phyloP scores from a whole-genome alignment of 768 basidiomycete species.

The Collybia nuda region DNA sequence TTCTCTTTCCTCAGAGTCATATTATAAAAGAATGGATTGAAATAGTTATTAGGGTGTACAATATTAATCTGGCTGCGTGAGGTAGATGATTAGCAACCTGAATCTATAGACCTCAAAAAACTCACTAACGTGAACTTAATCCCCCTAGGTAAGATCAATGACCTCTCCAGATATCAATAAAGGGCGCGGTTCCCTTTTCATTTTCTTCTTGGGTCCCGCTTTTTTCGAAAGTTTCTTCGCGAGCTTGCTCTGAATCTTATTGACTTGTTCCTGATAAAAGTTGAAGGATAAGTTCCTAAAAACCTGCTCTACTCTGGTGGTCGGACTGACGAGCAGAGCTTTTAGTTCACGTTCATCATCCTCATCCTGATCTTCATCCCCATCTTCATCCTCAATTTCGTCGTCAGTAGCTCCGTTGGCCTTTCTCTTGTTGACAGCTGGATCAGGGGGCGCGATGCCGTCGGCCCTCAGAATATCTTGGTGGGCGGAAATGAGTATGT shows the following conservation, averaged over 20 bases:
- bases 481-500: not conserved
- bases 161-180: constrained; percentile 12
- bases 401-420: not conserved
- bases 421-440: constrained; percentile 1
- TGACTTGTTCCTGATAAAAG: not conserved
- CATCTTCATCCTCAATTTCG: not conserved
- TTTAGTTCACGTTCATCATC: not conserved
- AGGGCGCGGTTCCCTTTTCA: constrained; percentile 10
- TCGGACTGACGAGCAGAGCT: not conserved
- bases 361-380: not conserved
- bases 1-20: too few relatives aligned
- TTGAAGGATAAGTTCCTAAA: not conserved
- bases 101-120: too few relatives aligned
- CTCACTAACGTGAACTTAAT: too few relatives aligned
- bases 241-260: constrained; percentile 10
- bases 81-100: too few relatives aligned
- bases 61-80: too few relatives aligned
- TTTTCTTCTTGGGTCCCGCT: constrained; percentile 10
- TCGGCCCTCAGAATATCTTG: constrained; percentile 10
- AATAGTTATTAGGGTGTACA: too few relatives aligned
- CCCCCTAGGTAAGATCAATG: constrained; percentile 19
- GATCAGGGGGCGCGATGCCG: constrained; percentile 5
- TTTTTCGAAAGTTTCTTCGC: constrained; percentile 11
- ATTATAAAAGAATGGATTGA: too few relatives aligned
- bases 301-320: not conserved